A percentile compares a stretch with the other conserved stretches of the same genome.
phyloP scores from a whole-genome alignment of 1,139 yeast genomes.

The Starmera stellimalicola region DNA sequence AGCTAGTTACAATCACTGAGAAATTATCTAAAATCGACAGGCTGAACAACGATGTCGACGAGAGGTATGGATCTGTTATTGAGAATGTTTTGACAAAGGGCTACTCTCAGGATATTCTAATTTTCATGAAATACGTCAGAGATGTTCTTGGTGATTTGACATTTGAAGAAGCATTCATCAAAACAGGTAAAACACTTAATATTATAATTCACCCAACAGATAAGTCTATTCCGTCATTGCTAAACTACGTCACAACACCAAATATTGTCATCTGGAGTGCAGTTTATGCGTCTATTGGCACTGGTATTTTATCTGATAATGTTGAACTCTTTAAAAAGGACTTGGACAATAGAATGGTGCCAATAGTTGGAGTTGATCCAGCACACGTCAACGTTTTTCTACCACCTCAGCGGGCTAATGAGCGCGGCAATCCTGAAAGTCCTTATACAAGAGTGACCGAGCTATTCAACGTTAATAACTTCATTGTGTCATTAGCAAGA shows the following conservation, averaged over 20 bases:
- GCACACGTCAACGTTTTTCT: slow-evolving; percentile 22
- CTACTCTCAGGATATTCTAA: slow-evolving; percentile 74
- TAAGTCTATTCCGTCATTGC: slow-evolving; percentile 56
- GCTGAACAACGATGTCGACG: slow-evolving; percentile 48
- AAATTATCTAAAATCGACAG: slow-evolving; percentile 27
- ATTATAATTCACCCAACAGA: slow-evolving; percentile 85
- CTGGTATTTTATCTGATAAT: slow-evolving; percentile 52
- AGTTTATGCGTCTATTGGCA: slow-evolving; percentile 48
- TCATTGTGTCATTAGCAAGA: slow-evolving; percentile 80
- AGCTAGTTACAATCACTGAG: slow-evolving; percentile 25
- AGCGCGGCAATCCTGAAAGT: slow-evolving; percentile 34
- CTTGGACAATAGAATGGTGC: slow-evolving; percentile 46
- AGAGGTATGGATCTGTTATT: slow-evolving; percentile 54
- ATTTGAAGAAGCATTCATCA: slow-evolving; percentile 85
- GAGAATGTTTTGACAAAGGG: slow-evolving; percentile 66
- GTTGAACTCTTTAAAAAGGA: slow-evolving; percentile 66
- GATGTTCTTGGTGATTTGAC: slow-evolving; percentile 77
- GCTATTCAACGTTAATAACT: slow-evolving; percentile 87
- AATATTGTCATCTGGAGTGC: slow-evolving; percentile 87
- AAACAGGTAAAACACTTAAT: slow-evolving; percentile 76
- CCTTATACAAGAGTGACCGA: slow-evolving; percentile 88
- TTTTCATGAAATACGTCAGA: slow-evolving; percentile 71
- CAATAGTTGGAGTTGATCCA: slow-evolving; percentile 12
- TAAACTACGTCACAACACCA: slow-evolving; percentile 90
- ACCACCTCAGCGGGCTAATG: slow-evolving; percentile 38